Conservation (phyloP, 2,329 filamentous ascomycete species). For the Lasiodiplodia gonubiensis region DNA sequence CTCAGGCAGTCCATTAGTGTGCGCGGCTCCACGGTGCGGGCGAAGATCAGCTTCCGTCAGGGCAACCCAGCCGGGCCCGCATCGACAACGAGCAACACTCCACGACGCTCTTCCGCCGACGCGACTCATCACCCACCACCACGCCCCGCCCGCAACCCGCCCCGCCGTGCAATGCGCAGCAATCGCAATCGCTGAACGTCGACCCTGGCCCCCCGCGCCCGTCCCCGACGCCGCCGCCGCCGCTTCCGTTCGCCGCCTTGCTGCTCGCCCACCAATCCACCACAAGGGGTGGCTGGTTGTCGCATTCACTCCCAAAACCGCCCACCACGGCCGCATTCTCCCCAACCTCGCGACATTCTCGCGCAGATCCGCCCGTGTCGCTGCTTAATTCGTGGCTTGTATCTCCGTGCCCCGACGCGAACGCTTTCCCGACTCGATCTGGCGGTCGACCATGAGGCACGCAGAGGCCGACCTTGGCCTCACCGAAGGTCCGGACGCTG, state of each 20-base stretch:
- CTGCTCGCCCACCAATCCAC: slow-evolving; percentile 23
- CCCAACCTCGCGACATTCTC: slow-evolving; percentile 9
- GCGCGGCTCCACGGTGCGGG: slow-evolving; percentile 24
- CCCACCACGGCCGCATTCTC: slow-evolving; percentile 23
- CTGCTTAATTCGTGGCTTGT: slow-evolving; percentile 6
- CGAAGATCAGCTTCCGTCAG: slow-evolving; percentile 26
- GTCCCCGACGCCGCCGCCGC: slow-evolving; percentile 15
- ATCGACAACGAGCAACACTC: slow-evolving; percentile 24
- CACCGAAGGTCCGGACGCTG: slow-evolving; percentile 14
- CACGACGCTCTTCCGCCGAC: slow-evolving; percentile 18
- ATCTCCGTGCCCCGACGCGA: slow-evolving; percentile 20
- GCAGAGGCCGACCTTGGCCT: slow-evolving; percentile 24
- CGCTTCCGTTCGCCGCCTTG: slow-evolving; percentile 15
- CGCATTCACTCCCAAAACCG: slow-evolving; percentile 16
- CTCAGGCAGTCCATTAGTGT: slow-evolving; percentile 21
- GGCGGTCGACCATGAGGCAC: slow-evolving; percentile 24
- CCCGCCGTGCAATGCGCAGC: slow-evolving; percentile 26
- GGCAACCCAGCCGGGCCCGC: slow-evolving; percentile 18
- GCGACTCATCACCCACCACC: slow-evolving; percentile 3
- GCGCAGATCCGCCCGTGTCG: slow-evolving; percentile 5
- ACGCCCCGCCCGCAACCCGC: neutral
- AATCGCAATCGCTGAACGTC: slow-evolving; percentile 18
- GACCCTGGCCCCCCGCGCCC: slow-evolving; percentile 21
- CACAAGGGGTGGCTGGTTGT: slow-evolving; percentile 29
- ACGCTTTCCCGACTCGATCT: slow-evolving; percentile 17